Conservation (phyloP, 192 early-diverging fungal genomes). For the Chytriomyces sp. region DNA sequence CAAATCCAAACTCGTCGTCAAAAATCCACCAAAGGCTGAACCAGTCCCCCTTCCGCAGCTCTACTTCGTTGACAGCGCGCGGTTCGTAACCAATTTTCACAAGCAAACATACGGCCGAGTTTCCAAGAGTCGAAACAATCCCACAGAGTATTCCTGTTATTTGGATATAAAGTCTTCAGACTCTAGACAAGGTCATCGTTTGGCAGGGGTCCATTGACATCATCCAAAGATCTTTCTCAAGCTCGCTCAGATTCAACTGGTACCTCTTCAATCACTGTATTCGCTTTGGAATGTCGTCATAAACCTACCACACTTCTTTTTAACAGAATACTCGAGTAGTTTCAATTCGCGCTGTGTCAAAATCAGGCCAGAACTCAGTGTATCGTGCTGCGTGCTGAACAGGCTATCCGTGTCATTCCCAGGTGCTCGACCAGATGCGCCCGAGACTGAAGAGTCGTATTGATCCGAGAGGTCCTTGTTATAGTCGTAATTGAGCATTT, state of each 20-base stretch:
- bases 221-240: too few relatives aligned
- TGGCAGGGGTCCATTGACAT: too few relatives aligned
- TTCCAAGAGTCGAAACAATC: conserved; percentile 4
- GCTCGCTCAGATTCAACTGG: too few relatives aligned
- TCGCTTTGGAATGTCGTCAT: too few relatives aligned
- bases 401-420: neutral
- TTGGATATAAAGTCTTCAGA: too few relatives aligned
- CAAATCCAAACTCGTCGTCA: conserved; percentile 32
- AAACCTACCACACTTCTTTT: neutral
- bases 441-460: too few relatives aligned
- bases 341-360: conserved; percentile 6
- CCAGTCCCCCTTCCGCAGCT: conserved; percentile 12
- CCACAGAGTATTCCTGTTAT: too few relatives aligned
- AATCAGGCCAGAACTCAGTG: conserved; percentile 16
- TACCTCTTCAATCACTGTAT: too few relatives aligned
- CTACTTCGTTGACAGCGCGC: conserved; percentile 29
- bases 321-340: conserved; percentile 10
- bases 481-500: neutral
- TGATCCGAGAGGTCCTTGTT: conserved; percentile 8
- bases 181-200: too few relatives aligned
- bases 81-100: conserved; percentile 28
- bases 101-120: neutral
- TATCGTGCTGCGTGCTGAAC: neutral
- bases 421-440: too few relatives aligned
- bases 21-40: conserved; percentile 18